Evolutionary conservation across 1,284 basidiomycete genomes (phyloP), one percentile per base, ranked within the genome.

Genomic region (Fomitopsis pinicola): DNA sequence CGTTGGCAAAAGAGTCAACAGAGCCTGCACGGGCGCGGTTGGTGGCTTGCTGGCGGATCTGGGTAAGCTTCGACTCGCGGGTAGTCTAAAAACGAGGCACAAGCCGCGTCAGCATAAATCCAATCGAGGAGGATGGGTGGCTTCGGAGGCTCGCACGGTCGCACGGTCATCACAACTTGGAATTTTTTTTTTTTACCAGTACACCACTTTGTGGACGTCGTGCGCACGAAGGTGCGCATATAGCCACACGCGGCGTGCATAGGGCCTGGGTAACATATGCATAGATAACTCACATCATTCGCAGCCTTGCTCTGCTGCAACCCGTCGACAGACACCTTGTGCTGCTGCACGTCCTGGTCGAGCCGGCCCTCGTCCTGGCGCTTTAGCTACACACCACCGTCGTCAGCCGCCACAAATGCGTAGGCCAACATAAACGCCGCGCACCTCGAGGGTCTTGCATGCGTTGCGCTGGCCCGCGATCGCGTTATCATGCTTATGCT

Each of bases 401-500:
- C 38, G 22, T 42, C 57, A 14, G 56, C 40, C n/a, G 35, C 40
- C n/a, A 30, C 28, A 53, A 17, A 38, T 53, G 15, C 1, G 17
- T 14, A 17, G 15, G 42, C 5, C 26, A 57, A 17, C 12, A 28
- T 46, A 17, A 42, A 26, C 30, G 53, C 58, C 44, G 72, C 76
- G 52, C 67, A 80, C 84, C 69, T 80, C 71, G 40, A 80, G 68
- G 38, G 81, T 77, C 55, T 77, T 75, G 65, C 80, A 75, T 2
- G 82, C 80, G 58, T 71, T 76, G 50, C 76, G 73, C 55, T 82
- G 70, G 50, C 77, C 67, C 5, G 79, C 69, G 48, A 79, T 63
- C 10, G 82, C 81, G 17, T 75, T 67, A 30, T 86, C 81, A 64
- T 86, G 83, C 6, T 75, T 68, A 59, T 83, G 78, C 12, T 77